A percentile compares a stretch with the other conserved stretches of the same genome.
phyloP scores from a whole-genome alignment of 768 basidiomycete species.

The Hygrocybe coccinea region DNA sequence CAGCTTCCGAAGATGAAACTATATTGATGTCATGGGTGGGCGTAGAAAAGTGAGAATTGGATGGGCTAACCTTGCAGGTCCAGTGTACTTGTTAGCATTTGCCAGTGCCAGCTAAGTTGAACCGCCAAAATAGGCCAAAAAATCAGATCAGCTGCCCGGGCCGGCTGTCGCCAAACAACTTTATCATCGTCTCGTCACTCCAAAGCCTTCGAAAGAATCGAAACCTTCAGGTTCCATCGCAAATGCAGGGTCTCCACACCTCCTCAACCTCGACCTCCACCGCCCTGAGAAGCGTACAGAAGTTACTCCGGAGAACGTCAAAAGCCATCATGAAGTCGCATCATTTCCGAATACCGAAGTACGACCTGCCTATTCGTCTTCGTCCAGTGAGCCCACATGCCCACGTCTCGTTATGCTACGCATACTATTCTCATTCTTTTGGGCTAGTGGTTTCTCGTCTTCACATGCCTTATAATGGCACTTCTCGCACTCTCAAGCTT shows the following conservation, averaged over 20 bases:
- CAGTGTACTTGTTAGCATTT: background rate
- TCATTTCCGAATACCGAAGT: conserved; percentile 55
- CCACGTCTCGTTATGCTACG: background rate
- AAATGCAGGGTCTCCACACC: background rate
- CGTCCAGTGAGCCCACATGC: conserved; percentile 48
- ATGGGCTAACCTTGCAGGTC: background rate
- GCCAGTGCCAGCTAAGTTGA: background rate
- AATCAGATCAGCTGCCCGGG: no score
- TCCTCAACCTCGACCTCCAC: conserved; percentile 9
- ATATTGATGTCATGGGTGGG: conserved; percentile 12
- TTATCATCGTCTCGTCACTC: background rate
- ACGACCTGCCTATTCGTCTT: conserved; percentile 65
- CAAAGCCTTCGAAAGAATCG: background rate
- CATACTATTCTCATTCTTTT: conserved; percentile 1
- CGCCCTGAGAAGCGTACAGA: conserved; percentile 25
- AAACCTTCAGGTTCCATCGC: background rate
- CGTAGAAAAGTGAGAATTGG: background rate
- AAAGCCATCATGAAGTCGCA: conserved; percentile 73
- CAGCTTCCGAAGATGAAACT: conserved; percentile 36
- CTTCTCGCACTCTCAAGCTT: conserved; percentile 72
- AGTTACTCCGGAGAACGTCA: conserved; percentile 38
- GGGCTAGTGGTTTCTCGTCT: conserved; percentile 72
- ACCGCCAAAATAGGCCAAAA: no score
- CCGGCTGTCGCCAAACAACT: no score
- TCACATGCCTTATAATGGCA: conserved; percentile 64